phyloP scores from a whole-genome alignment of 1,139 yeast genomes.

The Candida sp. region DNA sequence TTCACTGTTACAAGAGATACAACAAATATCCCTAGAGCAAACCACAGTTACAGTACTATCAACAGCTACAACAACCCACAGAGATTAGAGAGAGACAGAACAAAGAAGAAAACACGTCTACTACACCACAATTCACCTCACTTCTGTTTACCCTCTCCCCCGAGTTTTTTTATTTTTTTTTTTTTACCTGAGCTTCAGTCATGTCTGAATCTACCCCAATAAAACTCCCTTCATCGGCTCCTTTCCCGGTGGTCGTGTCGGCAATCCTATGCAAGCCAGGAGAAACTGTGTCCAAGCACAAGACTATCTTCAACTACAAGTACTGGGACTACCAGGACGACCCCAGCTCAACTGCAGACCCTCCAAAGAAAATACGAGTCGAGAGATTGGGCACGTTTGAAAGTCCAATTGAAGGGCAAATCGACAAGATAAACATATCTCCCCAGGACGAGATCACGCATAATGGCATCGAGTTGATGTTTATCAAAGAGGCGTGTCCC shows the following conservation, averaged over 20 bases:
- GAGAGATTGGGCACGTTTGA: constrained; percentile 77
- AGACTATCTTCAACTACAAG: constrained; percentile 61
- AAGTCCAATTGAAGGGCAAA: constrained; percentile 78
- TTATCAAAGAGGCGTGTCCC: constrained; percentile 81
- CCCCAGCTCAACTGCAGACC: constrained; percentile 50
- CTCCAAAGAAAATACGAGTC: constrained; percentile 51
- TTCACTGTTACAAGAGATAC: background rate
- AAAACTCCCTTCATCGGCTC: constrained; percentile 58
- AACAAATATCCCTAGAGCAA: background rate
- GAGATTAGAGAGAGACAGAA: background rate
- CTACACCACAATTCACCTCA: background rate
- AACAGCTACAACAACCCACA: background rate
- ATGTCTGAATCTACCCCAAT: constrained; percentile 41
- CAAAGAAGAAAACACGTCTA: background rate
- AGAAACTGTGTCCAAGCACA: constrained; percentile 52
- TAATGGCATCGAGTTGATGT: constrained; percentile 52
- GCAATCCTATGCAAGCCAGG: constrained; percentile 52
- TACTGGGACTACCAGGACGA: constrained; percentile 73
- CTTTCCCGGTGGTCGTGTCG: constrained; percentile 72
- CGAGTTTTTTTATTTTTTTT: background rate
- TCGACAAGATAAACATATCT: constrained; percentile 53
- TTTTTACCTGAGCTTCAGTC: background rate
- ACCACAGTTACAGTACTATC: background rate
- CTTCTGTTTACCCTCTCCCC: background rate
- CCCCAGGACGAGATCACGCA: constrained; percentile 66